Conservation (phyloP, 805 yeast species). For the Saccharomycopsis olivae region DNA sequence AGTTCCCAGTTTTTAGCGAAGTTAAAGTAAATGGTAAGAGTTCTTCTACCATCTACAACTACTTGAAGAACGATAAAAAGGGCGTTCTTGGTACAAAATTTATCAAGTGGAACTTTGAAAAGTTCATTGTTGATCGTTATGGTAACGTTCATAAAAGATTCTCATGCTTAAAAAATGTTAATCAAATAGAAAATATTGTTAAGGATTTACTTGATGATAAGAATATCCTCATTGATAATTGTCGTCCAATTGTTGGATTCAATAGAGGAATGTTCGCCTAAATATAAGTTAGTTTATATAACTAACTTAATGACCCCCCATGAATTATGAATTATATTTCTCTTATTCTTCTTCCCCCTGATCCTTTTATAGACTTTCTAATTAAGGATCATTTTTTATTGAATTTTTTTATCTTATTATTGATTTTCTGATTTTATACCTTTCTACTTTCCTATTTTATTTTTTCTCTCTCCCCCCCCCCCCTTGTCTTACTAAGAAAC, state of each 20-base stretch:
- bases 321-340: too few relatives aligned
- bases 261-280: slow-evolving; percentile 11
- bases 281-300: background rate
- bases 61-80: slow-evolving; percentile 50
- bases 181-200: slow-evolving; percentile 6
- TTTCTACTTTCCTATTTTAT: too few relatives aligned
- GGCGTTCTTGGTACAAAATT: slow-evolving; percentile 60
- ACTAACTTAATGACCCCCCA: too few relatives aligned
- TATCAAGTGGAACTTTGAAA: slow-evolving; percentile 73
- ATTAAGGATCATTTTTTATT: too few relatives aligned
- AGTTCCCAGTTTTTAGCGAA: slow-evolving; percentile 67
- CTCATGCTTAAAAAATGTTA: slow-evolving; percentile 9
- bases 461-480: too few relatives aligned
- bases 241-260: slow-evolving; percentile 9
- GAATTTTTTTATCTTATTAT: too few relatives aligned
- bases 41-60: slow-evolving; percentile 59
- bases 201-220: slow-evolving; percentile 1
- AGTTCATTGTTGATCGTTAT: slow-evolving; percentile 46
- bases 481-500: too few relatives aligned
- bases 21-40: slow-evolving; percentile 68
- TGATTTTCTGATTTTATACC: too few relatives aligned
- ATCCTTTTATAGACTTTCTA: too few relatives aligned
- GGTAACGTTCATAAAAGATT: slow-evolving; percentile 49
- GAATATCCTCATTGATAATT: background rate
- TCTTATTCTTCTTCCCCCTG: too few relatives aligned